Percentiles rank a stretch among this genome's conserved stretches.
phyloP scores from a whole-genome alignment of 371 early-diverging fungal genomes.

The Chytridium lagenaria region DNA sequence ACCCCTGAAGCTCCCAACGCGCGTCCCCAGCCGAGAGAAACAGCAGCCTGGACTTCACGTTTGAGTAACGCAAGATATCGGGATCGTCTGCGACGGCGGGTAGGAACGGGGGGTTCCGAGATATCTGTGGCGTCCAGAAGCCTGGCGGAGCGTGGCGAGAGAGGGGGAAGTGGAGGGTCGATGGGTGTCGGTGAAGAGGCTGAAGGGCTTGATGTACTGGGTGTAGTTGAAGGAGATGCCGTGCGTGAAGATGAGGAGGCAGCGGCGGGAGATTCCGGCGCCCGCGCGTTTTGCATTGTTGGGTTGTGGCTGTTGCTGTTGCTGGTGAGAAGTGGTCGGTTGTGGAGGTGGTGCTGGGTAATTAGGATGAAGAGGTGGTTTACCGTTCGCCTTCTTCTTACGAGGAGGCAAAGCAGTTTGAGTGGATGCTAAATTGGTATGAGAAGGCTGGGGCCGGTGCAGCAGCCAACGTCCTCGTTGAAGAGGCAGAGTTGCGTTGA shows the following conservation, averaged over 20 bases:
- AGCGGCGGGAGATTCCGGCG: background rate
- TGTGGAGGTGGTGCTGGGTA: constrained; percentile 14
- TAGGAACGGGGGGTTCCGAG: background rate
- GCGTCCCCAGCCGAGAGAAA: constrained; percentile 18
- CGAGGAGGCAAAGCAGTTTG: background rate
- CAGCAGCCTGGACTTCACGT: background rate
- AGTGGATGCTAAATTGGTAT: background rate
- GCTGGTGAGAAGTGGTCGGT: no score
- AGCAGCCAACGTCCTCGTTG: constrained; percentile 16
- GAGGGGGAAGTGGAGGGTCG: background rate
- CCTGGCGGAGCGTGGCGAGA: background rate
- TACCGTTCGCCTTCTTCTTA: constrained; percentile 25
- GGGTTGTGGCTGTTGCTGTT: no score
- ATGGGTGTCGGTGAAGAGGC: background rate
- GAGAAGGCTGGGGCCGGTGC: background rate
- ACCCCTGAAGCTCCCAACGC: no score
- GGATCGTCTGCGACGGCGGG: background rate
- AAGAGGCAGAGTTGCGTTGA: background rate
- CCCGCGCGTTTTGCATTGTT: background rate
- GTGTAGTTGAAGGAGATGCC: background rate
- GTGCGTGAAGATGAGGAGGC: constrained; percentile 18
- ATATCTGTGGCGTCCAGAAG: background rate
- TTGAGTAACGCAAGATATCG: background rate
- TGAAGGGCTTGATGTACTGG: background rate
- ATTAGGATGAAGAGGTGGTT: background rate